phyloP scores from a whole-genome alignment of 257 asterid species.

The Solanum etuberosum region DNA sequence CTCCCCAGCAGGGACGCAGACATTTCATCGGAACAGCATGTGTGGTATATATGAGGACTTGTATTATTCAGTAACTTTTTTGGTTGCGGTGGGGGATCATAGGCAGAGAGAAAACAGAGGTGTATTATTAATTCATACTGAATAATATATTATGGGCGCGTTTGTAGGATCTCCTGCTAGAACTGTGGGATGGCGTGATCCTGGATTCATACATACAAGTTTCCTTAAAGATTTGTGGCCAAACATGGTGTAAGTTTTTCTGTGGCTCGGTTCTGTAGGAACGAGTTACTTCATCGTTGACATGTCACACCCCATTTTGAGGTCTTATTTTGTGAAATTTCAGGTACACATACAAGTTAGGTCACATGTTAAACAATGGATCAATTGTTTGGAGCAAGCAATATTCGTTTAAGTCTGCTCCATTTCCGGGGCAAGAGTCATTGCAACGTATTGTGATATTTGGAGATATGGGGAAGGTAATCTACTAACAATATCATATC shows the following conservation, averaged over 20 bases:
- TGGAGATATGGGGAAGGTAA: constrained; percentile 98
- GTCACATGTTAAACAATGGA: constrained; percentile 54
- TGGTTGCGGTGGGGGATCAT: too few species aligned
- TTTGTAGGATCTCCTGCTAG: constrained; percentile 79
- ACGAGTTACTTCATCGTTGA: background rate
- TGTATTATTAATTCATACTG: background rate
- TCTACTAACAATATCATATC: background rate
- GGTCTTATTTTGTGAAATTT: background rate
- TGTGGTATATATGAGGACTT: constrained; percentile 52
- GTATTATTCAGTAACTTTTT: background rate
- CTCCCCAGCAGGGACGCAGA: constrained; percentile 66
- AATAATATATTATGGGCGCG: background rate
- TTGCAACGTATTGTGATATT: constrained; percentile 70
- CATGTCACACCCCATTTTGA: background rate
- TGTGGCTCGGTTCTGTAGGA: background rate
- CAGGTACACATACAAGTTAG: constrained; percentile 73
- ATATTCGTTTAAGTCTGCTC: constrained; percentile 63
- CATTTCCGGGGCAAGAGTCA: constrained; percentile 82
- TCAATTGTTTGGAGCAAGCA: constrained; percentile 61
- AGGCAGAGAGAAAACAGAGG: background rate
- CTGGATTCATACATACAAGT: constrained; percentile 87
- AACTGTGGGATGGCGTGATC: constrained; percentile 95
- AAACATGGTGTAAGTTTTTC: constrained; percentile 35
- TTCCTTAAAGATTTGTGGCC: constrained; percentile 91
- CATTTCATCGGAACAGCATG: constrained; percentile 66